Base-by-base conservation (phyloP, 139 green algal species). In the Penium margaritaceum region DNA sequence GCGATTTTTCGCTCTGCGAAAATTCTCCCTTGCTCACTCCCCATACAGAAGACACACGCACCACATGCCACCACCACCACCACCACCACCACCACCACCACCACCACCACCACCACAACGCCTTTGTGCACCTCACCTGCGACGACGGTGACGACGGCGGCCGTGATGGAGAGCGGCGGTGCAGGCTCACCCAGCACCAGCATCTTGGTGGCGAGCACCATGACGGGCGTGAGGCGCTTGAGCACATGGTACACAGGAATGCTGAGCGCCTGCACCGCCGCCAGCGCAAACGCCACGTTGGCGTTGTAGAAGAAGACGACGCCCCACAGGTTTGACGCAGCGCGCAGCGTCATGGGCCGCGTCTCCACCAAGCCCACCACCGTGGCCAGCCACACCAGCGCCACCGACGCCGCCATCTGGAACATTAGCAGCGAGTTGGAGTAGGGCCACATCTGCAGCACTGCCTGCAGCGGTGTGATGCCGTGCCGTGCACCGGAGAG, bases 251-350 rank as follows among this genome's bases (percentile, higher is more conserved):
- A 85, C 51, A 85, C 70, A n/a, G 81, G 79, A 7, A 85, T 73
- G 78, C 35, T 79, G 34, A 85, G 30, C 17, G 67, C 63, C n/a
- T 39, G 9, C 27, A 85, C 58, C 9, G 35, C 41, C 30, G 67
- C 67, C n/a, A 85, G 67, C 15, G 79, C 81, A 64, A 82, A 85
- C 14, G 64, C 81, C 5, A 85, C 78, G 70, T 85, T 85, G 21
- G 78, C 81, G 44, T 85, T 85, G 70, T 85, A 85, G 21, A 85
- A 73, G 36, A 84, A 57, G 17, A 73, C 78, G 6, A 85, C 63
- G 2, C 68, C 67, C 24, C 38, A 24, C 29, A 81, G 54, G 2
- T 43, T 30, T 17, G 38, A 37, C 5, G 69, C 70, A 21, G 36
- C 29, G 14, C 76, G 37, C 35, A 17, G 37, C 21, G 69, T 33